Evolutionary conservation across 495 filamentous ascomycete species (phyloP).

Genomic region (Parathielavia appendiculata): DNA sequence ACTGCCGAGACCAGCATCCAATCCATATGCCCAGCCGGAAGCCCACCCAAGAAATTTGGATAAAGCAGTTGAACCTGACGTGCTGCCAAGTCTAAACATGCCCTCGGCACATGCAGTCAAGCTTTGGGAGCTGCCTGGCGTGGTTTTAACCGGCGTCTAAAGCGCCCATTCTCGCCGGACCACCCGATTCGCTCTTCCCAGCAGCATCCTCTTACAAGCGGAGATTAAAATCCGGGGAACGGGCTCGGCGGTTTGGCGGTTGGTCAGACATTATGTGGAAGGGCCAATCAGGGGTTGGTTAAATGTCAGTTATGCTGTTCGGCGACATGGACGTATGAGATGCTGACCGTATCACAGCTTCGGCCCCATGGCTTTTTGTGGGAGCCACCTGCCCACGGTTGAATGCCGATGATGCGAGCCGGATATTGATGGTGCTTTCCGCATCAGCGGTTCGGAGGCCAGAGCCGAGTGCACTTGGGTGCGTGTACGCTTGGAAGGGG

Average conservation of each 20-base stretch:
- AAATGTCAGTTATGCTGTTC: slow-evolving; percentile 4
- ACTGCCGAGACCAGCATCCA: slow-evolving; percentile 4
- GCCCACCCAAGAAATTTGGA: not conserved
- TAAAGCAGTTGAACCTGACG: not conserved
- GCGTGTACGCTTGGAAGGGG: not conserved
- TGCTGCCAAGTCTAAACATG: too few species aligned
- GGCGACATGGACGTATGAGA: slow-evolving; percentile 8
- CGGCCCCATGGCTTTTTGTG: slow-evolving; percentile 6
- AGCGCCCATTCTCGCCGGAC: slow-evolving; percentile 17
- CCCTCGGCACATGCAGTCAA: too few species aligned
- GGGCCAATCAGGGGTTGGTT: slow-evolving; percentile 6
- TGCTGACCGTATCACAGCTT: not conserved
- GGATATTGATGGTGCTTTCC: slow-evolving; percentile 17
- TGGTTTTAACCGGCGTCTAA: slow-evolving; percentile 17
- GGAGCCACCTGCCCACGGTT: slow-evolving; percentile 12
- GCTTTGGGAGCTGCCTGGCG: not conserved
- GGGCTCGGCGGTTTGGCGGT: slow-evolving; percentile 14
- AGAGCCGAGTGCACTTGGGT: not conserved
- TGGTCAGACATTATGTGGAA: not conserved
- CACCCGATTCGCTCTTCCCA: slow-evolving; percentile 21
- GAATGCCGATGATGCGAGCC: slow-evolving; percentile 16
- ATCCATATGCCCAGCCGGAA: not conserved
- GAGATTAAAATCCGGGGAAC: slow-evolving; percentile 28
- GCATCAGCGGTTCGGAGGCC: not conserved
- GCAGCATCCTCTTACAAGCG: slow-evolving; percentile 17